These are phyloP conservation scores for Eremothecium coryli DNA, from an alignment of 1,139 yeast genomes.

Conservation along the genomic window DNA sequence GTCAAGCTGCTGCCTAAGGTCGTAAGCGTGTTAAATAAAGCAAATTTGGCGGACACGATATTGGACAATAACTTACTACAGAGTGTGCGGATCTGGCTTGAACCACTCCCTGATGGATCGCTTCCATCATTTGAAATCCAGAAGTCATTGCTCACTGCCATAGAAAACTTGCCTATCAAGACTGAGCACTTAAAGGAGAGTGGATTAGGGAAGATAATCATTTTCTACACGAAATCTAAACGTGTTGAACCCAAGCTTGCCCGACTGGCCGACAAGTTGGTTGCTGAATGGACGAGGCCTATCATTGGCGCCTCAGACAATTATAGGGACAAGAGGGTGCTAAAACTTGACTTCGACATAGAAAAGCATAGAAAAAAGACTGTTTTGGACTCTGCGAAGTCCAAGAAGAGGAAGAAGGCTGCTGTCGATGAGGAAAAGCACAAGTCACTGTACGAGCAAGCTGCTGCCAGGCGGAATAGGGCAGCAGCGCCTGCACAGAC, in stretches of 20 bases:
- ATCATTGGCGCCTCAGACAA: constrained; percentile 93
- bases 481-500: constrained; percentile 92
- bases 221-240: constrained; percentile 87
- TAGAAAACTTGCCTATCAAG: constrained; percentile 77
- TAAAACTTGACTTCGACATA: constrained; percentile 62
- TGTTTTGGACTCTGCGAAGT: constrained; percentile 26
- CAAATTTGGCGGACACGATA: constrained; percentile 82
- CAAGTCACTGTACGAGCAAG: constrained; percentile 69
- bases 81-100: constrained; percentile 93
- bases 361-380: constrained; percentile 41
- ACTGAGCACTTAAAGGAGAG: constrained; percentile 92
- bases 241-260: constrained; percentile 82
- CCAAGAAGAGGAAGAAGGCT: constrained; percentile 22
- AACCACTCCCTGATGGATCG: constrained; percentile 96
- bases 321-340: constrained; percentile 78
- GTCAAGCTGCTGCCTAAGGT: constrained; percentile 76
- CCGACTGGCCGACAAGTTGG: constrained; percentile 78
- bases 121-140: constrained; percentile 96
- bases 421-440: constrained; percentile 33
- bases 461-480: constrained; percentile 86
- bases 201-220: constrained; percentile 86
- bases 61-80: constrained; percentile 89
- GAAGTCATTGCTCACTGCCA: constrained; percentile 68
- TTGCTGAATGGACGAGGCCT: constrained; percentile 98
- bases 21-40: constrained; percentile 63